Evolutionary conservation across 148 eudicot species (phyloP), one percentile per base, ranked within the genome.

Genomic region (Rhododendron williamsianum): DNA sequence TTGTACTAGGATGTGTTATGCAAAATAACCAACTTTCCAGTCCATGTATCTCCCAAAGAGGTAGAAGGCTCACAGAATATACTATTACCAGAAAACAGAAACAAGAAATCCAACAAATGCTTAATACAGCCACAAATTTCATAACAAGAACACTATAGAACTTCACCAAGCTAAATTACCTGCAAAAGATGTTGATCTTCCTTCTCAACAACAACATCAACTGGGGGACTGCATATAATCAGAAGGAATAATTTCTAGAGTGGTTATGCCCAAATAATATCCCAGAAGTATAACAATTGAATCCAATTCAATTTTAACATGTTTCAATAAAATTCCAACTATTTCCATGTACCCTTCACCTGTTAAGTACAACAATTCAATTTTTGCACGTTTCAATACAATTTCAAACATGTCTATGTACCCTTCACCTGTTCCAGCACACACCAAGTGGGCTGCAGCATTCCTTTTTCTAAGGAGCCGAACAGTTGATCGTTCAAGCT

Each of bases 171-270:
- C 54, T 72, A 82, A 76, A 58, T 81, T 83, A 88, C 90, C 87
- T 71, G 84, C 8, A 85, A 78, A 79, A 54, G 84, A 77, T 79
- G 83, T 4, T 67, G 84, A 33, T 83, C 86, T 80, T 80, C 91
- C 84, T 80, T 84, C 25, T 86, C 67, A 36, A 52, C 87, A 36
- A 52, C 87, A 56, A 19, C 43, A 52, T 73, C 84, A 48, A 46
- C 9, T 48, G 80, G 76, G 35, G 85, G 33, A 51, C 88, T 89
- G 85, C 82, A 76, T 4, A 48, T 5, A 80, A 13, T 3, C 51
- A 83, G 76, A 74, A 27, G 25, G 41, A 3, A 71, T 6, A 69
- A 11, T 69, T 69, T 27, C 3, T 3, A 27, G 6, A 69, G 30
- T 12, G 6, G 35, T 69, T 33, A 69, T 11, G 74, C 35, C 30